Conservation (phyloP, 2,329 filamentous ascomycete genomes). For the Fonsecaea pugnacius region DNA sequence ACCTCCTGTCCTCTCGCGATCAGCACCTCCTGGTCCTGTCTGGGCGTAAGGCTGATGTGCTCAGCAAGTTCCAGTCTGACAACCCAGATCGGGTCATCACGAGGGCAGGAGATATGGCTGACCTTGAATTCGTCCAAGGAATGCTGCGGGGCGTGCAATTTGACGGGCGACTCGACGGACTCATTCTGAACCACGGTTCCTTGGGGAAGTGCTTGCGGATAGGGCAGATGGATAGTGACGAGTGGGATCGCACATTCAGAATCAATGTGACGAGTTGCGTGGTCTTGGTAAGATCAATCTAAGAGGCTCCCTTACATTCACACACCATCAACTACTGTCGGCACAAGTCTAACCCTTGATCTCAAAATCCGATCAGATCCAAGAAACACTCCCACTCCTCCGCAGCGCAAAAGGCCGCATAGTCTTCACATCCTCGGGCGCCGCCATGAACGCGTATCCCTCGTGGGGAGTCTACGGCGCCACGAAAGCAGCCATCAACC, state of each 20-base stretch:
- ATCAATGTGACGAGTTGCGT: conserved; percentile 86
- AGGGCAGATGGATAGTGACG: conserved; percentile 67
- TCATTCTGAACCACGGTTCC: conserved; percentile 87
- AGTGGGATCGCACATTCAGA: conserved; percentile 78
- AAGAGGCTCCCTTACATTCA: background rate
- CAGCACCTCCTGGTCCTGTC: conserved; percentile 62
- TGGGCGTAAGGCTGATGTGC: conserved; percentile 60
- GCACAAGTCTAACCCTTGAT: background rate
- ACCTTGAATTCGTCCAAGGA: conserved; percentile 61
- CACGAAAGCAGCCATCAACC: conserved; percentile 82
- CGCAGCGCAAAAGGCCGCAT: conserved; percentile 71
- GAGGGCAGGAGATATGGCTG: conserved; percentile 62
- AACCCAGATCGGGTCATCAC: conserved; percentile 61
- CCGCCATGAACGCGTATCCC: conserved; percentile 67
- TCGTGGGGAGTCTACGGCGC: conserved; percentile 83
- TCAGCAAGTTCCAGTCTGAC: conserved; percentile 58
- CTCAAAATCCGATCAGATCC: conserved; percentile 56
- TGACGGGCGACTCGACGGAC: conserved; percentile 75
- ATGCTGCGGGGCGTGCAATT: conserved; percentile 67
- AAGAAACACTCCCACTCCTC: conserved; percentile 71
- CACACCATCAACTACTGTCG: background rate
- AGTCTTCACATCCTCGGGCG: conserved; percentile 79
- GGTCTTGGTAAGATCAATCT: conserved; percentile 64
- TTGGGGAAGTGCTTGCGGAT: conserved; percentile 76
- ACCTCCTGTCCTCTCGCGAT: conserved; percentile 57